phyloP scores from a whole-genome alignment of 2,329 filamentous ascomycete genomes.

The Xylariaceae sp. region DNA sequence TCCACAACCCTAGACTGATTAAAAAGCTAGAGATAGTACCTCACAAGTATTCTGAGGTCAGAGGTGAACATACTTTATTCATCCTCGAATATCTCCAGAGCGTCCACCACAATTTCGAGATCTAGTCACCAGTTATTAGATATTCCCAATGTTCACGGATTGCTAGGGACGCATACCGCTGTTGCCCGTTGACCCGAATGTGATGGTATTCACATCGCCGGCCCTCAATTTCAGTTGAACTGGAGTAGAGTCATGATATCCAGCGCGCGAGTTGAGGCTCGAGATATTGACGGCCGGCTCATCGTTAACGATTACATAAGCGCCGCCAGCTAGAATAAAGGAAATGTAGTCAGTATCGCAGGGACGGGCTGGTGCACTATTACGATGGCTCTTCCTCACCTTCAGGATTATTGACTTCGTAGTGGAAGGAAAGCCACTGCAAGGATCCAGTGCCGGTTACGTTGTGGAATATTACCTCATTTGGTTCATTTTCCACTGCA shows the following conservation, averaged over 20 bases:
- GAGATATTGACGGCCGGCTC: slow-evolving; percentile 46
- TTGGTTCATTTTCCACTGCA: slow-evolving; percentile 31
- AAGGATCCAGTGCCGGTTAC: slow-evolving; percentile 45
- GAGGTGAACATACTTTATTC: neutral
- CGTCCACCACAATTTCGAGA: neutral
- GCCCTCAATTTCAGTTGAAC: slow-evolving; percentile 41
- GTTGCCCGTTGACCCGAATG: slow-evolving; percentile 43
- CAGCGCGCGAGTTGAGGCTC: slow-evolving; percentile 46
- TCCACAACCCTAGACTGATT: no score
- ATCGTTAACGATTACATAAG: slow-evolving; percentile 46
- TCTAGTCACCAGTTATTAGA: neutral
- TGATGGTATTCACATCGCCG: slow-evolving; percentile 46
- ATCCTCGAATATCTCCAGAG: neutral
- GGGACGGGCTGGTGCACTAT: neutral
- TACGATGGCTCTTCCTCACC: slow-evolving; percentile 32
- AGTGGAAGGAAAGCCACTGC: slow-evolving; percentile 49
- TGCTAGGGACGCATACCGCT: slow-evolving; percentile 33
- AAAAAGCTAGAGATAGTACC: no score
- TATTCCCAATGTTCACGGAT: no score
- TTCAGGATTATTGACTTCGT: slow-evolving; percentile 41
- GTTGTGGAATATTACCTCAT: slow-evolving; percentile 45
- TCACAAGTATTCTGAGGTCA: no score
- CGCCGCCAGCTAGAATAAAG: slow-evolving; percentile 40
- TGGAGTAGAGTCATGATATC: slow-evolving; percentile 45
- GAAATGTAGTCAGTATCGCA: neutral